Conservation (phyloP, 2,329 filamentous ascomycete species). For the Cytospora paraplurivora region DNA sequence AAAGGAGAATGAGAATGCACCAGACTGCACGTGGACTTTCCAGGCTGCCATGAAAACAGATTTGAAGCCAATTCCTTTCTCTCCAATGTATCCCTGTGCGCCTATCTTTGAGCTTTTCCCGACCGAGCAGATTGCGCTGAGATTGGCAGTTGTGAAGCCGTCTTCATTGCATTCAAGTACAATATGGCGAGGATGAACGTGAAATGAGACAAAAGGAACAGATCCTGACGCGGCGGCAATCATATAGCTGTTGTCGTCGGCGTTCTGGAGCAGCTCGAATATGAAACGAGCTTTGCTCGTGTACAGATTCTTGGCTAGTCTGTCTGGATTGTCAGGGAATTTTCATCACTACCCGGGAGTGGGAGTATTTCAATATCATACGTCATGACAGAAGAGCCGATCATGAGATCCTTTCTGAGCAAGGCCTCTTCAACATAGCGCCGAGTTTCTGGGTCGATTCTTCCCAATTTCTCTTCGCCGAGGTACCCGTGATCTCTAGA, state of each 20-base stretch:
- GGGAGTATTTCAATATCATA: neutral
- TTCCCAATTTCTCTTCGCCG: conserved; percentile 8
- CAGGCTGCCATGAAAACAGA: conserved; percentile 51
- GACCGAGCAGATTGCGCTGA: conserved; percentile 49
- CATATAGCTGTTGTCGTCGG: conserved; percentile 52
- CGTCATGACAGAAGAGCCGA: conserved; percentile 5
- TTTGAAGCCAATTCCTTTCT: conserved; percentile 56
- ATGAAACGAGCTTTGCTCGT: conserved; percentile 49
- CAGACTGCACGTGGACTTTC: conserved; percentile 43
- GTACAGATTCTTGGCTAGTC: conserved; percentile 41
- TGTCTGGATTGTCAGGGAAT: conserved; percentile 43
- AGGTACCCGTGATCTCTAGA: conserved; percentile 19
- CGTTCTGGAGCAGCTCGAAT: conserved; percentile 57
- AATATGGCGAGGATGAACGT: conserved; percentile 41
- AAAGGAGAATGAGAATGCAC: conserved; percentile 48
- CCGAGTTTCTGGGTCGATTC: conserved; percentile 5
- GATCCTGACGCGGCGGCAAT: conserved; percentile 28
- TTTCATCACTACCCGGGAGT: too few species aligned
- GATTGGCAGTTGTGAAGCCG: conserved; percentile 46
- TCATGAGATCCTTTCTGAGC: neutral
- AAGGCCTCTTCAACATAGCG: conserved; percentile 5
- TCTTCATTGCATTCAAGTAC: conserved; percentile 54
- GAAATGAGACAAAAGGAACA: conserved; percentile 38
- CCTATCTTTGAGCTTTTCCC: conserved; percentile 47
- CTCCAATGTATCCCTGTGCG: conserved; percentile 48